Conservation (phyloP, 139 green algal genomes). For the Cymbomonas tetramitiformis region DNA sequence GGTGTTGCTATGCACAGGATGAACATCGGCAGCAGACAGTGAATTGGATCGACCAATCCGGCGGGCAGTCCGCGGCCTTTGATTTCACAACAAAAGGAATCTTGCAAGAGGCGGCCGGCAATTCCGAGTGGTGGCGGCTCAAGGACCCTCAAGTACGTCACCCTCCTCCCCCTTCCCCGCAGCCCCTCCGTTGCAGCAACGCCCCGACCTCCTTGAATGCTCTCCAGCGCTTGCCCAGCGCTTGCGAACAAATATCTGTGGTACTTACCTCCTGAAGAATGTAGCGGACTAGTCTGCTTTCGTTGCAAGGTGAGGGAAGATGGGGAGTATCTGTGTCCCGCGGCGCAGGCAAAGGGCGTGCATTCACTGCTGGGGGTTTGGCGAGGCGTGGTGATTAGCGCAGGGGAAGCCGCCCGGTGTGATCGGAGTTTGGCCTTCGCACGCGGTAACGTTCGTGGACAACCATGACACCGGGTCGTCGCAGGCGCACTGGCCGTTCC, state of each 20-base stretch:
- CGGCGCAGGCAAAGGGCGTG: too few species aligned
- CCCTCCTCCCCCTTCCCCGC: too few species aligned
- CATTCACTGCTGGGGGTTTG: slow-evolving; percentile 21
- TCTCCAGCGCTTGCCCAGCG: too few species aligned
- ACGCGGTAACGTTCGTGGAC: slow-evolving; percentile 44
- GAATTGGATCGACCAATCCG: slow-evolving; percentile 32
- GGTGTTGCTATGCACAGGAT: too few species aligned
- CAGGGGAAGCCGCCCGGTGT: slow-evolving; percentile 33
- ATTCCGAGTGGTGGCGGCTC: slow-evolving; percentile 23
- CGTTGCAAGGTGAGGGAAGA: too few species aligned
- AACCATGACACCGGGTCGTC: slow-evolving; percentile 48
- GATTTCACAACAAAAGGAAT: slow-evolving; percentile 49
- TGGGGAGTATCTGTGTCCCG: too few species aligned
- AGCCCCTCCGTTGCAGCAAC: too few species aligned
- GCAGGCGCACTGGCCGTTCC: slow-evolving; percentile 43
- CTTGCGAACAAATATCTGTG: too few species aligned
- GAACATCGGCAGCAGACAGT: slow-evolving; percentile 30
- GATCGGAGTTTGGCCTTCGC: slow-evolving; percentile 38
- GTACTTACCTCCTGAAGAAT: too few species aligned
- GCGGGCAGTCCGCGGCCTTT: slow-evolving; percentile 26
- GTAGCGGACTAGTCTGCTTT: too few species aligned
- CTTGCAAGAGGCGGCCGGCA: slow-evolving; percentile 24
- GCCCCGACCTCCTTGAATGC: too few species aligned
- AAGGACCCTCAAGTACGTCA: too few species aligned
- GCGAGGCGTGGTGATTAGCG: background rate